Base-by-base conservation (phyloP, 192 early-diverging fungal genomes). In the Mortierella antarctica region DNA sequence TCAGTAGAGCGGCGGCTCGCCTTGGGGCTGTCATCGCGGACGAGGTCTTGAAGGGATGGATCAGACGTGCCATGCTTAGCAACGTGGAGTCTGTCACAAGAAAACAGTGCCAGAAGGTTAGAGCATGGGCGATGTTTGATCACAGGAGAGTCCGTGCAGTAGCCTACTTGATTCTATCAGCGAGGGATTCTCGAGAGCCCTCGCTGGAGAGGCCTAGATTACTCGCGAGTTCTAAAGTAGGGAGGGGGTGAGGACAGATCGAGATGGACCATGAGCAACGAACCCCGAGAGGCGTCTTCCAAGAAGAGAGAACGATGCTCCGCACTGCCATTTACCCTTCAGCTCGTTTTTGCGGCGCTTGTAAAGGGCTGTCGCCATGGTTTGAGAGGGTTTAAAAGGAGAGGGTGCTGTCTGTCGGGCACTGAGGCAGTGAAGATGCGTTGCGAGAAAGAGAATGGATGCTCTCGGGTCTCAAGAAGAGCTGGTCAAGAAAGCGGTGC, bases 81-180 rank as follows among this genome's bases (percentile, higher is more conserved):
- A 51, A 73, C 48, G 42, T 65, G 71, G 1, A 11, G 6, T 44
- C 71, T 73, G 23, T 61, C 15, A 7, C 10, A 50, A 23, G 15
- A 23, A 62, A 60, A 21, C 40, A 12, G 10, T 5, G 7, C 14
- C 5, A 5, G 21, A 54, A 65, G 48, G 1, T 7, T 17, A 49
- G 7, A 14, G n/a, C 31, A 31, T 31, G 31, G 3, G 31, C 31
- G 31, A 31, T 31, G 31, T 31, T 31, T 31, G 31, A 31, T 2
- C 31, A 31, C 31, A 31, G 31, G 31, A 31, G 1, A 31, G 31
- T 31, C 31, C 31, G 31, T 31, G 31, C 31, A 3, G 31, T 31
- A 3, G 31, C 46, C n/a, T 62, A 79, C 76, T 48, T 79, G 64
- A 79, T 79, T 42, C 76, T 70, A 10, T 79, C 76, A 45, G 52